Evolutionary conservation across 2,329 filamentous ascomycete species (phyloP).

Genomic region (Achaetomium macrosporum): DNA sequence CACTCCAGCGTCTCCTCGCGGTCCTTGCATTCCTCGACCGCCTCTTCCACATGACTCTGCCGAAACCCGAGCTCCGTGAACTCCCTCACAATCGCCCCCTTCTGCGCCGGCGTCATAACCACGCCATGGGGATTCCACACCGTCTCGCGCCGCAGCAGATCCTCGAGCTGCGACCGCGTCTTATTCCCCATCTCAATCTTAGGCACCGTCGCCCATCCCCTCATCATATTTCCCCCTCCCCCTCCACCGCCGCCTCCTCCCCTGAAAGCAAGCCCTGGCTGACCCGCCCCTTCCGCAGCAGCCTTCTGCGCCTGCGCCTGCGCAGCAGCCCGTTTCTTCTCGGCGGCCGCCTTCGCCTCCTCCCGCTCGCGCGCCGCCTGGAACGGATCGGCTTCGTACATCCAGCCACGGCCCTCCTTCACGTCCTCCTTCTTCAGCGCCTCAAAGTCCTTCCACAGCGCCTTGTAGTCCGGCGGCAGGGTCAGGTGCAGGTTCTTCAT

Average conservation of each 20-base stretch:
- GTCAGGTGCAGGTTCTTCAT: slow-evolving; percentile 96
- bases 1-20: slow-evolving; percentile 90
- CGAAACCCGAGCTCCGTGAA: slow-evolving; percentile 77
- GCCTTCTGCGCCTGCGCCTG: slow-evolving; percentile 64
- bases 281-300: slow-evolving; percentile 32
- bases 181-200: slow-evolving; percentile 89
- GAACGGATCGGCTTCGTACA: slow-evolving; percentile 96
- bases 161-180: slow-evolving; percentile 73
- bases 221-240: slow-evolving; percentile 46
- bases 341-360: slow-evolving; percentile 65
- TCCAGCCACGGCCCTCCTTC: slow-evolving; percentile 73
- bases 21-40: slow-evolving; percentile 80
- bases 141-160: slow-evolving; percentile 67
- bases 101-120: slow-evolving; percentile 53
- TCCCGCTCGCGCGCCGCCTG: slow-evolving; percentile 71
- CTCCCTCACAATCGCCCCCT: slow-evolving; percentile 61
- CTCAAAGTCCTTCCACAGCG: slow-evolving; percentile 88
- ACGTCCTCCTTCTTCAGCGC: slow-evolving; percentile 75
- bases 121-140: slow-evolving; percentile 83
- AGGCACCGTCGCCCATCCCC: slow-evolving; percentile 76
- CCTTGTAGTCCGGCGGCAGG: slow-evolving; percentile 82
- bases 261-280: slow-evolving; percentile 49
- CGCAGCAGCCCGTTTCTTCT: slow-evolving; percentile 72
- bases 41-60: slow-evolving; percentile 83
- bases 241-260: slow-evolving; percentile 37